These are phyloP conservation scores for Penicillium sp. DNA, from an alignment of 2,329 filamentous ascomycete species.

Conservation along the genomic window DNA sequence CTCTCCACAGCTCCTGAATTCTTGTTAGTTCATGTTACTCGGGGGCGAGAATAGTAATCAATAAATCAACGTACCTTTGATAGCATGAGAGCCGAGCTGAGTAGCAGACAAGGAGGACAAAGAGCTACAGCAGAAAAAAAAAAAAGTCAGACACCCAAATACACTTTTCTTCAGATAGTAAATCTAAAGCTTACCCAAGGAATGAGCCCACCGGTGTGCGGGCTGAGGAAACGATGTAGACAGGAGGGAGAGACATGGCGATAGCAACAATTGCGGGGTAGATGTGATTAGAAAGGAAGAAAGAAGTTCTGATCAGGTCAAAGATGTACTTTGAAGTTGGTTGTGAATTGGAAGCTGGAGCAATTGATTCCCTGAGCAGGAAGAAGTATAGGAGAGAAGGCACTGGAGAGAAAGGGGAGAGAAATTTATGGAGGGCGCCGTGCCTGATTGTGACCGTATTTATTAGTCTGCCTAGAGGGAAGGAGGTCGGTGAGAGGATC, in stretches of 20 bases:
- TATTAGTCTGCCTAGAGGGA: not conserved
- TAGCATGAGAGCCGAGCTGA: conserved; percentile 84
- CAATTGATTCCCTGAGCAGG: not conserved
- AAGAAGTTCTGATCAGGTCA: no score
- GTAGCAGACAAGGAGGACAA: conserved; percentile 81
- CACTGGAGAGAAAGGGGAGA: not conserved
- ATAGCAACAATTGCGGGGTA: conserved; percentile 10
- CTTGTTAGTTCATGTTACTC: not conserved
- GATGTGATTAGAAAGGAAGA: not conserved
- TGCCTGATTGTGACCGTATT: not conserved
- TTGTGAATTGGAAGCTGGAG: not conserved
- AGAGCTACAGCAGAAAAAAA: conserved; percentile 54
- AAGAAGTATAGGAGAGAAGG: not conserved
- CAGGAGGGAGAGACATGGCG: conserved; percentile 73
- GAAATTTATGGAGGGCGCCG: not conserved
- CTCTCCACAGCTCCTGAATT: conserved; percentile 70
- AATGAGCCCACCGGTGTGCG: conserved; percentile 93
- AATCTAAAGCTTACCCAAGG: conserved; percentile 64
- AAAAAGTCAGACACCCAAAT: conserved; percentile 6
- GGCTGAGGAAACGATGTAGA: conserved; percentile 92
- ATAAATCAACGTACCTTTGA: conserved; percentile 65
- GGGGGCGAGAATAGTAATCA: not conserved
- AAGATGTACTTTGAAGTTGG: not conserved
- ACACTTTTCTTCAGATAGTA: not conserved
- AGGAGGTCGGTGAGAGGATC: not conserved